Percentiles rank a stretch among this genome's conserved stretches.
Evolutionary conservation across 2,329 filamentous ascomycete genomes (phyloP).

Genomic region (Sordariomycetes sp.): DNA sequence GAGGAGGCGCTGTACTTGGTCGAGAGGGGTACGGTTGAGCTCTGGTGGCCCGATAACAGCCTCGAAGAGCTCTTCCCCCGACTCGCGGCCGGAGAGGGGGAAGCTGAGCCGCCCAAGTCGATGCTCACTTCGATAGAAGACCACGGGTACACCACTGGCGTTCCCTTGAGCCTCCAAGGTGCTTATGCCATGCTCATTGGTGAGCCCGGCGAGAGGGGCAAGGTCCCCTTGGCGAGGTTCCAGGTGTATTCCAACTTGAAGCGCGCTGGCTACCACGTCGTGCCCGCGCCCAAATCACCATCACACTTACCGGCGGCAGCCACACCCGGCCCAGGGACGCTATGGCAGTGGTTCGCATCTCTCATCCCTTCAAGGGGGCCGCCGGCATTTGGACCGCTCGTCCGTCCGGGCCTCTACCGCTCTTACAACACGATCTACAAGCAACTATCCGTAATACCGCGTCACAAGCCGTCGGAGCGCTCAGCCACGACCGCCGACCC

Average conservation of each 20-base stretch:
- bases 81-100: conserved; percentile 10
- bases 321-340: conserved; percentile 10
- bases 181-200: conserved; percentile 81
- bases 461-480: conserved; percentile 42
- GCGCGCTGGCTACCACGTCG: conserved; percentile 70
- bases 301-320: neutral
- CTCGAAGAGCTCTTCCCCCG: conserved; percentile 36
- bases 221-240: conserved; percentile 64
- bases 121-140: conserved; percentile 13
- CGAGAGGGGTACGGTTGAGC: conserved; percentile 77
- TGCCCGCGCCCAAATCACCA: conserved; percentile 41
- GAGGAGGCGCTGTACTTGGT: conserved; percentile 87
- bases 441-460: conserved; percentile 62
- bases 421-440: conserved; percentile 63
- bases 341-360: conserved; percentile 46
- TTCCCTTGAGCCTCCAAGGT: conserved; percentile 86
- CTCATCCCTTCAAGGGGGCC: conserved; percentile 23
- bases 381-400: conserved; percentile 41
- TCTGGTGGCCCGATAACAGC: conserved; percentile 64
- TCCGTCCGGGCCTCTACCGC: conserved; percentile 54
- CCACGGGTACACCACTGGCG: conserved; percentile 45
- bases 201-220: conserved; percentile 49
- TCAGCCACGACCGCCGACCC: conserved; percentile 6
- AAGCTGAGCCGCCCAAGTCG: conserved; percentile 12
- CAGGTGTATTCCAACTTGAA: conserved; percentile 82